phyloP scores from a whole-genome alignment of 176 grass and related monocot genomes.

The Cocos nucifera region DNA sequence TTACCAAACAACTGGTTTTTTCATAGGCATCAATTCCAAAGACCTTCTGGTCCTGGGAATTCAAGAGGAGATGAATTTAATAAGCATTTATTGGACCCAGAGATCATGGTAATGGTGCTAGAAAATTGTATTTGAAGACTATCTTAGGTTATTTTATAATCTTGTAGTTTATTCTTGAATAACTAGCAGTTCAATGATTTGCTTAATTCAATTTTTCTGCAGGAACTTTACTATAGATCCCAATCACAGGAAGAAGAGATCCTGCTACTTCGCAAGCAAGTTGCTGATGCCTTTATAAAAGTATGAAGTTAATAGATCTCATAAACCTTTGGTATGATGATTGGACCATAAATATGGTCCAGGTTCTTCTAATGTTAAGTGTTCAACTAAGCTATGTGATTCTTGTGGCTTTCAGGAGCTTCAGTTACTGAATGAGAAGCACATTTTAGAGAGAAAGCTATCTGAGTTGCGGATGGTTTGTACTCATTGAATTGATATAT shows the following conservation, averaged over 20 bases:
- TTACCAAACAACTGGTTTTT: conserved; percentile 10
- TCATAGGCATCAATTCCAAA: conserved; percentile 45
- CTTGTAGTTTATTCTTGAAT: conserved; percentile 1
- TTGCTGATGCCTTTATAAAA: conserved; percentile 64
- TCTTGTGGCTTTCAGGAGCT: conserved; percentile 49
- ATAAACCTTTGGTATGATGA: too few species aligned
- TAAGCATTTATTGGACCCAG: conserved; percentile 50
- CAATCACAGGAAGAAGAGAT: conserved; percentile 74
- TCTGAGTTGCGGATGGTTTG: conserved; percentile 77
- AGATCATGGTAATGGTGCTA: conserved; percentile 47
- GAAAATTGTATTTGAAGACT: too few species aligned
- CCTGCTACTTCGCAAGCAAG: conserved; percentile 60
- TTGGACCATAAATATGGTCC: too few species aligned
- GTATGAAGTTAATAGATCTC: conserved; percentile 26
- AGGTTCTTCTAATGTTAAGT: too few species aligned
- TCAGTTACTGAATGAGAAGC: conserved; percentile 70
- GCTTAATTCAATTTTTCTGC: conserved; percentile 25
- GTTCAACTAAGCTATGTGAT: not conserved
- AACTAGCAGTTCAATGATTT: conserved; percentile 13
- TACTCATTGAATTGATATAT: conserved; percentile 16
- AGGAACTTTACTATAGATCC: conserved; percentile 78
- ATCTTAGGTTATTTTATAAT: too few species aligned
- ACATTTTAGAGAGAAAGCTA: conserved; percentile 90
- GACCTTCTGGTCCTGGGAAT: conserved; percentile 29
- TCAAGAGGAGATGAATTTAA: conserved; percentile 29